These are phyloP conservation scores for Eucalyptus coolabah DNA, from an alignment of 345 rosid genomes.

Conservation along the genomic window DNA sequence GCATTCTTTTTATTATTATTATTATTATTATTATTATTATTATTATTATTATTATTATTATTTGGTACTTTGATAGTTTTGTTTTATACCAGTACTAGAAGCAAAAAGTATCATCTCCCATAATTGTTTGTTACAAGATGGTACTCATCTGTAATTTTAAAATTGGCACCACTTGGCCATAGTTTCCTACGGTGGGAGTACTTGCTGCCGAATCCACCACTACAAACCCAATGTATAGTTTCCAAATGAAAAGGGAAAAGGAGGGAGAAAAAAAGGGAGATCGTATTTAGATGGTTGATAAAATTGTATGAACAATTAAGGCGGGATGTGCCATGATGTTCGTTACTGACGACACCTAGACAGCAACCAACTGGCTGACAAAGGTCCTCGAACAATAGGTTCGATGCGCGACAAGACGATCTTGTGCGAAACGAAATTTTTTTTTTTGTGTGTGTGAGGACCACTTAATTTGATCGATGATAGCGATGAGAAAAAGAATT, in stretches of 20 bases:
- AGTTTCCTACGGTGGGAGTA: not conserved
- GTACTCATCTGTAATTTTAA: not conserved
- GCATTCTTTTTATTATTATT: not conserved
- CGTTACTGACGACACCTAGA: not conserved
- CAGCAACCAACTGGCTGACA: accelerated
- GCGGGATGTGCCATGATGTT: not conserved
- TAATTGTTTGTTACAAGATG: not conserved
- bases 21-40: no score
- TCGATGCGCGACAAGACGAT: not conserved
- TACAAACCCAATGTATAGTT: not conserved
- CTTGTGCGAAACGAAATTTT: not conserved
- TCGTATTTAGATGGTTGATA: not conserved
- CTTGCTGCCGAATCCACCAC: not conserved
- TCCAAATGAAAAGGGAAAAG: not conserved
- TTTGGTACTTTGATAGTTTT: not conserved
- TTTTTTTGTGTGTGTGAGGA: not conserved
- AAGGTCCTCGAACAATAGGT: not conserved
- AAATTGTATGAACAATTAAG: not conserved
- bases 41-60: not conserved
- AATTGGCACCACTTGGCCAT: not conserved
- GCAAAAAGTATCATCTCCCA: not conserved
- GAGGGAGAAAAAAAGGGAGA: not conserved
- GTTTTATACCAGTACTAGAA: not conserved
- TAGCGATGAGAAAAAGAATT: not conserved
- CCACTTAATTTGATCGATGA: not conserved